Evolutionary conservation across 2,329 filamentous ascomycete species (phyloP).

Genomic region (Penicillium frequentans): DNA sequence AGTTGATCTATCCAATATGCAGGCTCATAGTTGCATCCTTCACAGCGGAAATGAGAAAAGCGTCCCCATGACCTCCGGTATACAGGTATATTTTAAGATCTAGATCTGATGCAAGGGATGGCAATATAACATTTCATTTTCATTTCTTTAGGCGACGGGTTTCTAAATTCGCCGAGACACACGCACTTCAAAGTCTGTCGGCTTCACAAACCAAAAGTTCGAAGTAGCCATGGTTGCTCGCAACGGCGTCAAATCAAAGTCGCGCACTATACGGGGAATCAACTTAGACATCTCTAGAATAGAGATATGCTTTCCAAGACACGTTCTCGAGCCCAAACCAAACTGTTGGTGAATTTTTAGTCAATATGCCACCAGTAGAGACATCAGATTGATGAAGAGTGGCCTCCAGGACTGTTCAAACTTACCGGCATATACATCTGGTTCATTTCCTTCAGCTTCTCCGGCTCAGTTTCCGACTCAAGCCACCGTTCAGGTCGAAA

Average conservation of each 20-base stretch:
- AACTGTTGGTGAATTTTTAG: constrained; percentile 23
- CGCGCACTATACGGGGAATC: constrained; percentile 32
- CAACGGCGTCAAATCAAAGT: constrained; percentile 27
- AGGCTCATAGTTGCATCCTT: not conserved
- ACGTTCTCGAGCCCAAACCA: constrained; percentile 35
- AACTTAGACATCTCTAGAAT: constrained; percentile 41
- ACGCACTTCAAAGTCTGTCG: constrained; percentile 40
- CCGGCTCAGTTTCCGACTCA: constrained; percentile 33
- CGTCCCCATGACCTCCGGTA: not conserved
- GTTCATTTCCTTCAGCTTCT: constrained; percentile 35
- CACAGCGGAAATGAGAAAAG: not conserved
- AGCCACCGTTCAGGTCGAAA: constrained; percentile 53
- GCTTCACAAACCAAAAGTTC: constrained; percentile 49
- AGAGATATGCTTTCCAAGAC: constrained; percentile 39
- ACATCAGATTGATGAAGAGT: not conserved
- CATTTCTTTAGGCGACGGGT: not conserved
- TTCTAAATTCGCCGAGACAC: constrained; percentile 10
- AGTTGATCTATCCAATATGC: not conserved
- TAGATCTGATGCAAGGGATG: not conserved
- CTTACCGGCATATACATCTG: constrained; percentile 43
- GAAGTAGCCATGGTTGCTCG: constrained; percentile 33
- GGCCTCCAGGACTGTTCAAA: not conserved
- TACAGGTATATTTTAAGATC: not conserved
- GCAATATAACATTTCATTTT: not conserved
- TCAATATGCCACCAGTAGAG: not conserved